phyloP scores from a whole-genome alignment of 495 filamentous ascomycete genomes.

The Sordaria brevicollis region DNA sequence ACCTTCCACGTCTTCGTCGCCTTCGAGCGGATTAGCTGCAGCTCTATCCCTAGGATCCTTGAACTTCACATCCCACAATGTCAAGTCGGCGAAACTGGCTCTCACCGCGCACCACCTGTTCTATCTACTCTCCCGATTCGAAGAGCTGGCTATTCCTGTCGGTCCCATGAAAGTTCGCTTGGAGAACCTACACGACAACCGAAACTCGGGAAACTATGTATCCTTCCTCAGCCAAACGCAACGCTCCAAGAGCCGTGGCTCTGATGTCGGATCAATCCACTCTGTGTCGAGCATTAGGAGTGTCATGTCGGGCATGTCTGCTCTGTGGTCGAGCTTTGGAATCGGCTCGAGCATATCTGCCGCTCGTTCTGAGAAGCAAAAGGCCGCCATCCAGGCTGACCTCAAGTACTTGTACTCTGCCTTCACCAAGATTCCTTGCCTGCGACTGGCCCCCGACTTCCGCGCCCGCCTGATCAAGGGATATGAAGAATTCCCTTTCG shows the following conservation, averaged over 20 bases:
- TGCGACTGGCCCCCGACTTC: slow-evolving; percentile 80
- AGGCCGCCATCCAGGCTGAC: slow-evolving; percentile 72
- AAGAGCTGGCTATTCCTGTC: slow-evolving; percentile 79
- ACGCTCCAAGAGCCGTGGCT: slow-evolving; percentile 60
- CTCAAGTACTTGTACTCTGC: slow-evolving; percentile 94
- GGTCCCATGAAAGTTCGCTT: slow-evolving; percentile 93
- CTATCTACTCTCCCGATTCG: slow-evolving; percentile 88
- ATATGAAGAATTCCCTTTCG: slow-evolving; percentile 97
- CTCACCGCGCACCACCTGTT: slow-evolving; percentile 97
- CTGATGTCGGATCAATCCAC: slow-evolving; percentile 81
- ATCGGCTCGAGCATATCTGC: slow-evolving; percentile 62
- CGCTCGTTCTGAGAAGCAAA: slow-evolving; percentile 76
- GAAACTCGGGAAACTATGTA: slow-evolving; percentile 82
- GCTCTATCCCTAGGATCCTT: slow-evolving; percentile 78
- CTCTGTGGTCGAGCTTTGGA: slow-evolving; percentile 81
- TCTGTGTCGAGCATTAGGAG: slow-evolving; percentile 95
- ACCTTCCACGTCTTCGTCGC: slow-evolving; percentile 49
- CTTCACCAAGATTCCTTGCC: slow-evolving; percentile 94
- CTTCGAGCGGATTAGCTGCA: slow-evolving; percentile 65
- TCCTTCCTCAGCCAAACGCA: slow-evolving; percentile 82
- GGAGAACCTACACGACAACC: slow-evolving; percentile 86
- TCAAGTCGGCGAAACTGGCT: slow-evolving; percentile 83
- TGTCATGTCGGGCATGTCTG: slow-evolving; percentile 91
- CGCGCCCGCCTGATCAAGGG: slow-evolving; percentile 79
- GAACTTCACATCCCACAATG: slow-evolving; percentile 69